Evolutionary conservation across 176 grass and related monocot genomes (phyloP).

Genomic region (Rhipidocladum racemiflorum): DNA sequence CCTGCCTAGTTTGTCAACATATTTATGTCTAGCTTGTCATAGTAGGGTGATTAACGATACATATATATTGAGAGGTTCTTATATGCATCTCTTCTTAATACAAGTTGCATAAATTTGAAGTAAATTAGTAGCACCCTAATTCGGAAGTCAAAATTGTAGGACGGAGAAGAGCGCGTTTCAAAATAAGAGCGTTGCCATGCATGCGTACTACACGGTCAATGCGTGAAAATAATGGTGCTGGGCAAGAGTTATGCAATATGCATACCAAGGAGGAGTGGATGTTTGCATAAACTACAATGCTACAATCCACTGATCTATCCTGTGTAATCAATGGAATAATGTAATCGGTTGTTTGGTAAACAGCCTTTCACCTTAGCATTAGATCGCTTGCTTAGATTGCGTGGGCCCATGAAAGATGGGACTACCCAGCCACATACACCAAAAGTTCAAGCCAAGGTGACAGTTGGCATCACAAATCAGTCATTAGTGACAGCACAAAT

Average conservation of each 20-base stretch:
- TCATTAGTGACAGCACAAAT: conserved; percentile 26
- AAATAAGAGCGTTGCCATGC: not conserved
- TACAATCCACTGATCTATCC: not conserved
- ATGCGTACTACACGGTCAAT: not conserved
- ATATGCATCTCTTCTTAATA: too few relatives aligned
- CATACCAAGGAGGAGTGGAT: not conserved
- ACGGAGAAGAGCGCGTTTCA: not conserved
- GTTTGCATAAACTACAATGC: not conserved
- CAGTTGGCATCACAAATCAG: conserved; percentile 27
- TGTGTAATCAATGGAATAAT: not conserved
- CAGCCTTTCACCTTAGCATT: not conserved
- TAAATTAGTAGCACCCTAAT: not conserved
- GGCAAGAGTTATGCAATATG: not conserved
- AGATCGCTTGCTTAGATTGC: conserved; percentile 37
- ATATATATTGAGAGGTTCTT: too few relatives aligned
- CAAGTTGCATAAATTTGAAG: too few relatives aligned
- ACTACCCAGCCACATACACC: not conserved
- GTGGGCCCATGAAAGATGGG: not conserved
- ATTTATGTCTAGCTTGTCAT: not conserved
- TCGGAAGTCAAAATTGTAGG: not conserved
- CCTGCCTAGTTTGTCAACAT: not conserved
- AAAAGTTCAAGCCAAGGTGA: conserved; percentile 1
- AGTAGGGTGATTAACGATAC: not conserved
- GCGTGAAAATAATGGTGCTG: not conserved
- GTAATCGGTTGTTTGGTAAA: not conserved